Percentiles rank a stretch among this genome's conserved stretches.
These are phyloP conservation scores for Leccinum subfulvum DNA, from an alignment of 1,284 basidiomycete genomes.

Conservation along the genomic window DNA sequence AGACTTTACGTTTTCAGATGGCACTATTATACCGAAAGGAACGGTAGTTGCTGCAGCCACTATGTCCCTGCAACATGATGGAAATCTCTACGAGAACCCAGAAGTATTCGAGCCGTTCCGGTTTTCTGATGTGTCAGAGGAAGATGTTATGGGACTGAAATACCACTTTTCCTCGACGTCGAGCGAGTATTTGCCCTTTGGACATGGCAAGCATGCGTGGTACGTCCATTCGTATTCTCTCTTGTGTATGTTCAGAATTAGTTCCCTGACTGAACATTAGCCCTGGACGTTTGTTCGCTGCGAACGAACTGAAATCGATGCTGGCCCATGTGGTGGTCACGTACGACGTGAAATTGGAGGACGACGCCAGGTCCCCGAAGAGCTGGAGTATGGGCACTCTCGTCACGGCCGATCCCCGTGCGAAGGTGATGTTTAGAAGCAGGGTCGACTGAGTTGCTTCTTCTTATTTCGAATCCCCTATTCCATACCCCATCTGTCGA, in stretches of 20 bases:
- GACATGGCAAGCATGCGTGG: conserved; percentile 20
- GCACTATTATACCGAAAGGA: conserved; percentile 40
- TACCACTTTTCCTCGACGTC: conserved; percentile 19
- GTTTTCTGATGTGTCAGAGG: conserved; percentile 24
- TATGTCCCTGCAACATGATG: conserved; percentile 28
- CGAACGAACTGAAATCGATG: conserved; percentile 30
- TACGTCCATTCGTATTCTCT: neutral
- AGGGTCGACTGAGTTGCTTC: conserved; percentile 1
- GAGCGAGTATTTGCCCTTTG: conserved; percentile 13
- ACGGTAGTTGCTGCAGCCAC: conserved; percentile 26
- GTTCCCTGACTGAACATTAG: neutral
- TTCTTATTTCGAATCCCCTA: neutral
- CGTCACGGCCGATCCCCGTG: neutral
- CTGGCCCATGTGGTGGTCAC: conserved; percentile 30
- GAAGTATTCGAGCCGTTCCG: conserved; percentile 35
- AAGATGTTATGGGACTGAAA: conserved; percentile 13
- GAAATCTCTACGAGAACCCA: conserved; percentile 25
- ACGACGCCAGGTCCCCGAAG: conserved; percentile 25
- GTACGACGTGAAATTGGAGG: conserved; percentile 34
- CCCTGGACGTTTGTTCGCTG: conserved; percentile 17
- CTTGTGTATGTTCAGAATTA: neutral
- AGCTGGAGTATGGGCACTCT: neutral
- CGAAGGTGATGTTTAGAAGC: conserved; percentile 22
- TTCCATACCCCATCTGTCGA: neutral
- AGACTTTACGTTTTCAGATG: conserved; percentile 42